phyloP scores from a whole-genome alignment of 495 filamentous ascomycete genomes.

The Hypoxylon lienhwacheense region DNA sequence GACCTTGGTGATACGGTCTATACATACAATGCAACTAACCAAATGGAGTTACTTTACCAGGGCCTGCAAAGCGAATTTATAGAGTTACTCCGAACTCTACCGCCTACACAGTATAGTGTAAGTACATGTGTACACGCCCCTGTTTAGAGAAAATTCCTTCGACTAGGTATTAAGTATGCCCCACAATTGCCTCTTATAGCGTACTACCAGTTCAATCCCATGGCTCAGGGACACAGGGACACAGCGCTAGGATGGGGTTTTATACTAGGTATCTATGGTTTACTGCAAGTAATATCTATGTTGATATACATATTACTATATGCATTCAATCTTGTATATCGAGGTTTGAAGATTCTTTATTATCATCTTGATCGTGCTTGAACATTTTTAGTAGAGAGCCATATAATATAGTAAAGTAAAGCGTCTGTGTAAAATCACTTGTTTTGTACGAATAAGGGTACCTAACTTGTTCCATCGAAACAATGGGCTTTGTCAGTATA shows the following conservation, averaged over 20 bases:
- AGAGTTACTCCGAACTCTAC: conserved; percentile 30
- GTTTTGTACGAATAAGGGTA: no score
- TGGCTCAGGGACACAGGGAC: conserved; percentile 11
- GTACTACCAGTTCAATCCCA: conserved; percentile 3
- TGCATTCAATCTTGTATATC: no score
- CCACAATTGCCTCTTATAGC: conserved; percentile 5
- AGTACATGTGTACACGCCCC: conserved; percentile 3
- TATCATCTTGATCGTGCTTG: no score
- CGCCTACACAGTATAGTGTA: not conserved
- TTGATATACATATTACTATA: no score
- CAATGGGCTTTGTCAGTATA: no score
- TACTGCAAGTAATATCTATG: not conserved
- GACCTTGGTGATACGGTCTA: conserved; percentile 4
- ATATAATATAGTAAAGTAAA: no score
- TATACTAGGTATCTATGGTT: not conserved
- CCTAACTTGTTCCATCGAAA: no score
- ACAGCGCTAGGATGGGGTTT: conserved; percentile 3
- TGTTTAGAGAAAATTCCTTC: conserved; percentile 26
- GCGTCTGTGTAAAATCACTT: no score
- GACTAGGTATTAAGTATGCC: no score
- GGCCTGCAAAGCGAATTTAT: conserved; percentile 9
- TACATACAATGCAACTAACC: not conserved
- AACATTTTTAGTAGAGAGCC: no score
- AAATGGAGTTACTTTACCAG: conserved; percentile 29
- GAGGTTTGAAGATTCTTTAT: no score